Evolutionary conservation across 2,329 filamentous ascomycete genomes (phyloP), one percentile per base, ranked within the genome.

Genomic region (Penicillium sp.): DNA sequence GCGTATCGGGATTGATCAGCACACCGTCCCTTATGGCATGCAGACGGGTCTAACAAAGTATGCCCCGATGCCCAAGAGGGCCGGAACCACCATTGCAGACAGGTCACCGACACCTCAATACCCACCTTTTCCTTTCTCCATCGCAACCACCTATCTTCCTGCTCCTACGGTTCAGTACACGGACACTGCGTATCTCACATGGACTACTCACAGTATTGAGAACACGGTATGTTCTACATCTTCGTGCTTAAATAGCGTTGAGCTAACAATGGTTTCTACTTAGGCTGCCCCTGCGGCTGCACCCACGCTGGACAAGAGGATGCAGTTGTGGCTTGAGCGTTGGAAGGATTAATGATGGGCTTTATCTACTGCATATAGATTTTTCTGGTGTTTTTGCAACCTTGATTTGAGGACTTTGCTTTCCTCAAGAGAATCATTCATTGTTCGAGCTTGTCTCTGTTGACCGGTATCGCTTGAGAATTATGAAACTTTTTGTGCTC

Each of bases 61-160:
- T 63, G 82, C 81, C 10, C 81, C 82, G 1, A 81, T 82, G 78
- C 79, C 82, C 53, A 75, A 75, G 44, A 70, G 77, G n/a, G 81
- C 81, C 2, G 74, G 75, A 9, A 82, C 78, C 4, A 80, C 79
- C 59, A 82, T 84, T 53, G 81, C 79, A 2, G 73, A 74, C 32
- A 80, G 76, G 57, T 69, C 68, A 4, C 68, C 72, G 12, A 74
- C 70, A 38, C 77, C 76, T 6, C 66, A 78, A 55, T 78, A 76
- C 58, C 79, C 82, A 1, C 81, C 80, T 3, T 83, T 80, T 56
- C 67, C 73, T 7, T 80, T 77, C 47, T 65, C 62, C 3, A 72
- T 82, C 54, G 81, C 80, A 2, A 78, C 69, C 6, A 71, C 77
- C 1, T 77, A 70, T 47, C 64, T 83, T 52, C 70, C 75, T 7